Conservation (phyloP, 2,329 filamentous ascomycete species). For the Conoideocrella luteorostrata region DNA sequence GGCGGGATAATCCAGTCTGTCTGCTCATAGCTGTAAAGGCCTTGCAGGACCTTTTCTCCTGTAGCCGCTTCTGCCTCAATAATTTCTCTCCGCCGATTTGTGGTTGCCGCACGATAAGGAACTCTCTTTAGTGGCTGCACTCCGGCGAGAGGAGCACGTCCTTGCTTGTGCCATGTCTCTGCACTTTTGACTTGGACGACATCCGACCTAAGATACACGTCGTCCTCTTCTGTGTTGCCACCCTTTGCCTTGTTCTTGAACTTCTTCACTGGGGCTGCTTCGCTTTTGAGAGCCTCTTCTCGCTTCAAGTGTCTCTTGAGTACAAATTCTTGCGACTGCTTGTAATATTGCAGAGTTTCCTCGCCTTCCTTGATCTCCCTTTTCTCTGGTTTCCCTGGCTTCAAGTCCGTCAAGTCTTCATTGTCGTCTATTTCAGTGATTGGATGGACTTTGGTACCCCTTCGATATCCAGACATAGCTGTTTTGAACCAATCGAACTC, state of each 20-base stretch:
- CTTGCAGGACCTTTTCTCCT: slow-evolving; percentile 80
- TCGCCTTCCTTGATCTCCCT: slow-evolving; percentile 68
- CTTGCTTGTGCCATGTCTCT: slow-evolving; percentile 98
- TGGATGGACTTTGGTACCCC: slow-evolving; percentile 41
- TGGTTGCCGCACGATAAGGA: slow-evolving; percentile 84
- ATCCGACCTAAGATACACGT: slow-evolving; percentile 73
- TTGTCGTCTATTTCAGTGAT: slow-evolving; percentile 67
- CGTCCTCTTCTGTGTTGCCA: slow-evolving; percentile 65
- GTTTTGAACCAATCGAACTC: slow-evolving; percentile 84
- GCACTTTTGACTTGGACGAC: slow-evolving; percentile 81
- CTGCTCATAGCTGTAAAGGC: slow-evolving; percentile 75
- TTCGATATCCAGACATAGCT: slow-evolving; percentile 66
- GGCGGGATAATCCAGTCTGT: slow-evolving; percentile 94
- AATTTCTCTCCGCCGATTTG: slow-evolving; percentile 80
- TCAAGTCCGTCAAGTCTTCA: slow-evolving; percentile 73
- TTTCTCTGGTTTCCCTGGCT: slow-evolving; percentile 64
- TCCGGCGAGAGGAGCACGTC: slow-evolving; percentile 65
- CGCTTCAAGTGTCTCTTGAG: slow-evolving; percentile 81
- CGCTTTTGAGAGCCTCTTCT: slow-evolving; percentile 76
- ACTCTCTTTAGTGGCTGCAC: slow-evolving; percentile 77
- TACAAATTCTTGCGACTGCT: slow-evolving; percentile 76
- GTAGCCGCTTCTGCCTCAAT: slow-evolving; percentile 75
- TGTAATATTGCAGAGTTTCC: slow-evolving; percentile 83
- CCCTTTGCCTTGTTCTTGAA: slow-evolving; percentile 74
- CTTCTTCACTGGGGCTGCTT: slow-evolving; percentile 61